Conservation (phyloP, 164 flowering plant genomes). For the Umbellularia californica region DNA sequence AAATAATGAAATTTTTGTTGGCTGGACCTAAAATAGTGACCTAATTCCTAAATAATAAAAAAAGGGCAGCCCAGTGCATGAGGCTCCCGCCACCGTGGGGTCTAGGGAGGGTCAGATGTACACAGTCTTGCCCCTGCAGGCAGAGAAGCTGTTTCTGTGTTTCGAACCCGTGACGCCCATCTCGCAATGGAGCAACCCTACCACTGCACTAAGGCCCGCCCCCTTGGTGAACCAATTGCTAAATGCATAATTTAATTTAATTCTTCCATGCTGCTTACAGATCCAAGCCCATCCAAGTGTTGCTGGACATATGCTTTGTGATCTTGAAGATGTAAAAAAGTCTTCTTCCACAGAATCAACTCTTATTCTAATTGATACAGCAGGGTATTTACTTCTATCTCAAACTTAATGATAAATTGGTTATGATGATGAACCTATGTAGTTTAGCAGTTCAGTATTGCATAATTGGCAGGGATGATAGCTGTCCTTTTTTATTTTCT, state of each 20-base stretch:
- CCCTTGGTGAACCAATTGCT: background rate
- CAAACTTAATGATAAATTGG: background rate
- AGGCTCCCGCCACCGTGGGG: no score
- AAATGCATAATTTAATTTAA: background rate
- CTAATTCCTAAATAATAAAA: background rate
- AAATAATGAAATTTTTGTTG: background rate
- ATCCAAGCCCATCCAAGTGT: slow-evolving; percentile 91
- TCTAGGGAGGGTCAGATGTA: no score
- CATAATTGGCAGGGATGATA: background rate
- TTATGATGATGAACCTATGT: background rate
- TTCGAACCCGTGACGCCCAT: no score
- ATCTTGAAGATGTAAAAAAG: slow-evolving; percentile 72
- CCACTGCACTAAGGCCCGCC: no score
- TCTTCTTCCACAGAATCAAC: slow-evolving; percentile 83
- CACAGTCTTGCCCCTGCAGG: no score
- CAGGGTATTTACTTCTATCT: slow-evolving; percentile 52
- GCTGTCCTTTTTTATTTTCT: background rate
- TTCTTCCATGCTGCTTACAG: slow-evolving; percentile 24
- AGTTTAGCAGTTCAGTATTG: background rate
- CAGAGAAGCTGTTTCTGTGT: no score
- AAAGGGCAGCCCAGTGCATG: background rate
- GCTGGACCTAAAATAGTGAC: background rate
- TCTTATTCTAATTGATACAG: slow-evolving; percentile 84
- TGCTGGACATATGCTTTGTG: slow-evolving; percentile 83
- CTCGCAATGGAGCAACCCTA: no score